Evolutionary conservation across 176 grass and related monocot species (phyloP), one percentile per base, ranked within the genome.

Genomic region (Hyparrhenia diplandra): DNA sequence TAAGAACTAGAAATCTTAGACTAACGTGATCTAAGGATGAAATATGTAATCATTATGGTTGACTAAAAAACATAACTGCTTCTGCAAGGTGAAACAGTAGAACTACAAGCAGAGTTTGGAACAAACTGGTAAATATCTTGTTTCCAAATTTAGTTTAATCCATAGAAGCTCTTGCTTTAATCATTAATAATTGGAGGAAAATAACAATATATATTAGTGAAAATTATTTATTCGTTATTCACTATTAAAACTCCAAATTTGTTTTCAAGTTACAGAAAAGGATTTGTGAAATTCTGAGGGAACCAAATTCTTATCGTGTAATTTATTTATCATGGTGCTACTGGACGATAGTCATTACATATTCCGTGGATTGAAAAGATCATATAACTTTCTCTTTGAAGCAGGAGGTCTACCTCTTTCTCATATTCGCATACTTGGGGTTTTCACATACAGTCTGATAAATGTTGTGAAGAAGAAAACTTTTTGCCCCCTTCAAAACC

Each of bases 361-460:
- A 57, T 58, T 74, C 47, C 23, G 23, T 65, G 41, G 21, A 64
- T 17, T n/a, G 63, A 54, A 59, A 43, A 45, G 5, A 31, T 20
- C 3, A 69, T 78, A 34, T 8, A 76, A 62, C 5, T 73, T 76
- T 67, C 86, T 46, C 47, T 87, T 28, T 78, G 71, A 77, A 79
- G 57, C 3, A 28, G 41, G 8, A 76, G 72, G 10, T 14, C 40
- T 27, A 94, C 95, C 92, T 94, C 73, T 92, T 92, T 94, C 78
- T 88, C 90, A 94, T 98, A 64, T 70, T 86, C 74, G 63, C 84
- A 78, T 98, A 98, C 47, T 91, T 98, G 67, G 85, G 63, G 39
- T 94, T 98, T 91, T 94, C 92, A 81, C 95, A 94, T 82, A 98
- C 80, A 80, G 90, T 98, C 43, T 80, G 89, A 83, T 90, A 94